Base-by-base conservation (phyloP, 805 yeast genomes). In the Wickerhamiella parazyma region DNA sequence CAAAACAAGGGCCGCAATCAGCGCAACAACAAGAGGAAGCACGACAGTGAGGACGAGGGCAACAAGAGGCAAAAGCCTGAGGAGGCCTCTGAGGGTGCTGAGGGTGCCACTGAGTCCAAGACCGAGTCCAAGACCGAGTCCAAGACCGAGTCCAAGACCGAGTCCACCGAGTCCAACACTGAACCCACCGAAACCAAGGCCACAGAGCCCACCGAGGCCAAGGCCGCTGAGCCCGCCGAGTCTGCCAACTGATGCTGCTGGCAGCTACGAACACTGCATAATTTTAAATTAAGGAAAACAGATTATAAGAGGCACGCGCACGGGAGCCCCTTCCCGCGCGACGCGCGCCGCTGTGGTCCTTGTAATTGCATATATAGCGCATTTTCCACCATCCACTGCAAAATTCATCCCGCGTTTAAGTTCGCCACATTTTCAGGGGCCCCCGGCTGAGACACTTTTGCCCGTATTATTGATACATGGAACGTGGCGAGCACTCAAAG, bases 11-110 rank as follows among this genome's bases (percentile, higher is more conserved):
- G 36, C 22, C 16, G 31, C 16, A 34, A 43, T 14, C 40, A 19
- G 18, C 38, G 41, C 25, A 33, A 22, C 34, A 34, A 35, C 41
- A 21, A 41, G 36, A 24, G 21, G 5, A 22, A 33, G 22, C 17
- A 37, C 16, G 40, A 14, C 11, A 8, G 21, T 17, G 40, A 25
- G 14, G 31, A 17, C 8, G 10, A 36, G 33, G 47, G 42, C 22
- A 21, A 29, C 36, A 41, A 47, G 47, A 39, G 38, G 39, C 45
- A 45, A 20, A 38, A 38, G 31, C 14, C 33, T 26, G 41, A 22
- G 45, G 51, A 57, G 49, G 57, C 55, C 48, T 26, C 41, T 19
- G 26, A 41, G 29, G 49, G 40, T 16, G 37, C 46, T 9, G 43
- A 16, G 21, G 33, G n/a, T 10, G 6, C 4, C 6, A 9, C 29